phyloP scores from a whole-genome alignment of 805 yeast genomes.

The Wickerhamiella australiensis region DNA sequence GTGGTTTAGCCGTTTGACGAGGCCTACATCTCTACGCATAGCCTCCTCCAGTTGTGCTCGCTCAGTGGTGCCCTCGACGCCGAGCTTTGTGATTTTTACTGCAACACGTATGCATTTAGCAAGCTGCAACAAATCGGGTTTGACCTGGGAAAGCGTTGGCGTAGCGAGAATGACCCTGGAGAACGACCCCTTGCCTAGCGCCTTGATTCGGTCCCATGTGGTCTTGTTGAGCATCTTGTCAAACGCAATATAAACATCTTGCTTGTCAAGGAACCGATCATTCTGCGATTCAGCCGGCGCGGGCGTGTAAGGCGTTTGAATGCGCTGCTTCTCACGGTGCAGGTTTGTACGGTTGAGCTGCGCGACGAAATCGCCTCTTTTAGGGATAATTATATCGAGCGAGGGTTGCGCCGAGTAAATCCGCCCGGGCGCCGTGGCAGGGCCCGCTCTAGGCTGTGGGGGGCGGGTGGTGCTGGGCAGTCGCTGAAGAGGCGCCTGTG shows the following conservation, averaged over 20 bases:
- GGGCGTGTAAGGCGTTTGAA: not conserved
- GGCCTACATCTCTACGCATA: conserved; percentile 58
- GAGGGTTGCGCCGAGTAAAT: not conserved
- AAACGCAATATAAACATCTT: conserved; percentile 22
- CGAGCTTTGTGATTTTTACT: conserved; percentile 48
- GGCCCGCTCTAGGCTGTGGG: not conserved
- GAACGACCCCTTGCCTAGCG: conserved; percentile 34
- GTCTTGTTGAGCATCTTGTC: conserved; percentile 20
- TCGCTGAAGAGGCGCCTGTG: conserved; percentile 7
- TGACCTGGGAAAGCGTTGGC: conserved; percentile 26
- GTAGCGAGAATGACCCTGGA: conserved; percentile 31
- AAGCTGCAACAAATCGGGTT: conserved; percentile 21
- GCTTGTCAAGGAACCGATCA: conserved; percentile 11
- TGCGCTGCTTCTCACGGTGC: conserved; percentile 11
- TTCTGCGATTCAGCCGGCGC: not conserved
- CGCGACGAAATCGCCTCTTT: conserved; percentile 11
- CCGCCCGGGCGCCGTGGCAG: conserved; percentile 4
- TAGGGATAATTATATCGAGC: conserved; percentile 10
- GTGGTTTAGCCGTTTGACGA: conserved; percentile 38
- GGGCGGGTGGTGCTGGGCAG: conserved; percentile 11
- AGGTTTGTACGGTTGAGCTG: conserved; percentile 1
- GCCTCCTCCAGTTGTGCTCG: conserved; percentile 48
- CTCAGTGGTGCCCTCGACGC: conserved; percentile 32
- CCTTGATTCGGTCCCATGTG: conserved; percentile 26
- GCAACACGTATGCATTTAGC: conserved; percentile 40